Conservation (phyloP, 495 filamentous ascomycete genomes). For the Penicillium manginii region DNA sequence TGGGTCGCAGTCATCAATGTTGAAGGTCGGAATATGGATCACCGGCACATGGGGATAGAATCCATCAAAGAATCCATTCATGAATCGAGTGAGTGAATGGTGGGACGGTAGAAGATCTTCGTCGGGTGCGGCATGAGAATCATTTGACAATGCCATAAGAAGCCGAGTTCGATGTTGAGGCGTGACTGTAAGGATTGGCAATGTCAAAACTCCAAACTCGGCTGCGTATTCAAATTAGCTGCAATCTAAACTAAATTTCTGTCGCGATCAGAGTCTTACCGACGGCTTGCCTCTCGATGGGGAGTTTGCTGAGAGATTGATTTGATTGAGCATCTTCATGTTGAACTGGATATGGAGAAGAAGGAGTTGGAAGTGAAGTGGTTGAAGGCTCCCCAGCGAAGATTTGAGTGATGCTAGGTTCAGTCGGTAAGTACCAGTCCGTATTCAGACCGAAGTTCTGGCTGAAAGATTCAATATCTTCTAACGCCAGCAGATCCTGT, state of each 20-base stretch:
- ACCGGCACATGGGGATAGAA: slow-evolving; percentile 32
- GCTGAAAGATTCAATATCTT: slow-evolving; percentile 22
- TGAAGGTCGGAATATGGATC: slow-evolving; percentile 34
- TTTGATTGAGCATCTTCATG: neutral
- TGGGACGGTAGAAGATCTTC: slow-evolving; percentile 11
- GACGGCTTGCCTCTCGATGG: neutral
- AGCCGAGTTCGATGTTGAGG: slow-evolving; percentile 15
- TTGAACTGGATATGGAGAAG: neutral
- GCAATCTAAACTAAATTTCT: neutral
- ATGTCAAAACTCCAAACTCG: slow-evolving; percentile 24
- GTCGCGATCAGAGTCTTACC: neutral
- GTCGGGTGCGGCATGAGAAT: neutral
- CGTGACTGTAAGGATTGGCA: slow-evolving; percentile 21
- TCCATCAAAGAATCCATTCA: slow-evolving; percentile 26
- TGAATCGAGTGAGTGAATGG: slow-evolving; percentile 24
- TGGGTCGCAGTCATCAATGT: slow-evolving; percentile 16
- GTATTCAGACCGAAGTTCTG: slow-evolving; percentile 20
- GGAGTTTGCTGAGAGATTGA: neutral
- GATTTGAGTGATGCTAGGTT: slow-evolving; percentile 12
- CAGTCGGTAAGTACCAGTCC: slow-evolving; percentile 11
- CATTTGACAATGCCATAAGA: neutral
- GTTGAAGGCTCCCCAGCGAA: slow-evolving; percentile 8
- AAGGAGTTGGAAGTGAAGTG: neutral
- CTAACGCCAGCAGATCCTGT: slow-evolving; percentile 13
- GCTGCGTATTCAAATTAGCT: slow-evolving; percentile 2